Conservation (phyloP, 768 basidiomycete genomes). For the Xerocomellus dryophilus region DNA sequence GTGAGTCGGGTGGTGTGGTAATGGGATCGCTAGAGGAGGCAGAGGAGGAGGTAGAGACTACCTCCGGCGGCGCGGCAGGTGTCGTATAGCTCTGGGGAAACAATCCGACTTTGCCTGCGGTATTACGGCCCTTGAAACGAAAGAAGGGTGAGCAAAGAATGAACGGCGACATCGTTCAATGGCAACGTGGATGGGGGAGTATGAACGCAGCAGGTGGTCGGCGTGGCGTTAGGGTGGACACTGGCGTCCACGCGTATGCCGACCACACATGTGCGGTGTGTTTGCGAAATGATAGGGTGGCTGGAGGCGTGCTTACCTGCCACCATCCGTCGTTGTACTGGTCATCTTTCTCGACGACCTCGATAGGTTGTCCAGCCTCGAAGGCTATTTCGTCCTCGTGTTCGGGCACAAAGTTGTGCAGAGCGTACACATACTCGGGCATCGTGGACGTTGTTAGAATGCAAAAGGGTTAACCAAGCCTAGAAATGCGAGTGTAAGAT, state of each 20-base stretch:
- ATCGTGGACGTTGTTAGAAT: constrained; percentile 35
- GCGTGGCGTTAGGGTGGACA: constrained; percentile 3
- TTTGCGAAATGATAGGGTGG: constrained; percentile 9
- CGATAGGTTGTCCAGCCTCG: constrained; percentile 79
- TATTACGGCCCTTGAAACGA: constrained; percentile 69
- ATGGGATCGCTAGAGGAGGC: constrained; percentile 24
- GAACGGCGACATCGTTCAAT: constrained; percentile 23
- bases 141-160: constrained; percentile 23
- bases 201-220: constrained; percentile 5
- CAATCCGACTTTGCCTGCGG: constrained; percentile 77
- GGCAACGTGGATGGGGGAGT: constrained; percentile 16
- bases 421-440: constrained; percentile 82
- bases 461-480: neutral
- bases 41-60: constrained; percentile 27
- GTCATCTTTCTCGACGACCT: constrained; percentile 92
- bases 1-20: constrained; percentile 22
- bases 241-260: constrained; percentile 7
- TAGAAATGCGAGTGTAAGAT: neutral
- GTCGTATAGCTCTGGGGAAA: constrained; percentile 91
- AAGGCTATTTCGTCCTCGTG: constrained; percentile 93
- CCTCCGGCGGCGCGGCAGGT: constrained; percentile 43
- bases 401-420: constrained; percentile 88
- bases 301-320: constrained; percentile 47
- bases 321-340: constrained; percentile 95
- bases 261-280: constrained; percentile 1